Evolutionary conservation across 495 filamentous ascomycete genomes (phyloP), one percentile per base, ranked within the genome.

Genomic region (Astrocystis sublimbata): DNA sequence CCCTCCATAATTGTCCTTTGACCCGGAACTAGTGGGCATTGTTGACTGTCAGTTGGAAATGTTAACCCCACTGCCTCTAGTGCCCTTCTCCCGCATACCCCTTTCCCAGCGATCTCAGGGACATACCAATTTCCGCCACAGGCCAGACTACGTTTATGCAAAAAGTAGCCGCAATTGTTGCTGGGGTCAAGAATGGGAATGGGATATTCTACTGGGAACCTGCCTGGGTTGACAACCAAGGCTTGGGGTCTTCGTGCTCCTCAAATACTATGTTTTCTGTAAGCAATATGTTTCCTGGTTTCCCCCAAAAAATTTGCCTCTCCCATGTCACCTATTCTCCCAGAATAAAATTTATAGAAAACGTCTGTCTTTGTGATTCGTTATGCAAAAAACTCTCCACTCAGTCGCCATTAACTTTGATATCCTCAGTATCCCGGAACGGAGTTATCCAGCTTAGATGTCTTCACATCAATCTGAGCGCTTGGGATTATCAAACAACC

Each of bases 171-270:
- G 71, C 64, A n/a, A 76, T 85, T 4, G 77, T 89, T 38, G 73
- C 75, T 2, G 77, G 70, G 6, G 79, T 83, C 4, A 75, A 71
- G 3, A 79, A 80, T 10, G 83, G 83, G 10, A 65, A 64, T 2
- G 87, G 87, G 0, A 61, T 90, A 43, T 88, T 88, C 66, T 91
- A 89, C 57, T 90, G 88, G 87, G 86, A 90, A 68, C 88, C 87
- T 4, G 86, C 82, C 7, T 90, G 87, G 87, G 76, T 89, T 45
- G 73, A 83, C 45, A 89, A 89, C 70, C 81, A 80, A 12, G 80
- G 71, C 12, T 71, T 89, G 58, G 88, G 88, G 3, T 77, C 76
- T 7, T 79, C 75, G 4, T 81, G 79, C 56, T 71, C 74, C 8
- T 76, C 75, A 17, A 80, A 79, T 67, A 78, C 73, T 30, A 81